Conservation (phyloP, 768 basidiomycete genomes). For the Tubosaeta sp. region DNA sequence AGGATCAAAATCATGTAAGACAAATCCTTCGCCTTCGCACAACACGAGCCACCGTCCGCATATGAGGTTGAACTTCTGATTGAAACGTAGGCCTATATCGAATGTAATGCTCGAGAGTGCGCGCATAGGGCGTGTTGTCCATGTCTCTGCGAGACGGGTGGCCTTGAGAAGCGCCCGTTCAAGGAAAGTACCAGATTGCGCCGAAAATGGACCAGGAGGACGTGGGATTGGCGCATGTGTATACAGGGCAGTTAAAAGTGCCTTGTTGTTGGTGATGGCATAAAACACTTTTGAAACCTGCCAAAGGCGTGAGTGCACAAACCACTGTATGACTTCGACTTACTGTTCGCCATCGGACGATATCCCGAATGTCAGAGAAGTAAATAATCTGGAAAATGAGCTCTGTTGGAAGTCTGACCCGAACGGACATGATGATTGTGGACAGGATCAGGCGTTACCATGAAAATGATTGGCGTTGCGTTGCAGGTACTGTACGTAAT, state of each 20-base stretch:
- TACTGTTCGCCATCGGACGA: not conserved
- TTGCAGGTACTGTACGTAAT: no score
- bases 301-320: not conserved
- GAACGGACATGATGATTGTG: no score
- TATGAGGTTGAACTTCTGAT: not conserved
- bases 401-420: not conserved
- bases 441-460: no score
- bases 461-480: no score
- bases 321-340: not conserved
- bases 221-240: no score
- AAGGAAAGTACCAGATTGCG: no score
- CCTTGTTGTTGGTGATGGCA: no score
- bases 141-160: not conserved
- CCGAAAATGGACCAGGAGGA: no score
- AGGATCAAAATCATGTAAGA: not conserved
- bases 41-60: constrained; percentile 3
- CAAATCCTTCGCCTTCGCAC: not conserved
- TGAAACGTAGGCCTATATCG: not conserved
- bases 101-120: not conserved
- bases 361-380: not conserved
- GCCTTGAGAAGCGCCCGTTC: not conserved
- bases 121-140: not conserved
- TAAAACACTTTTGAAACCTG: no score
- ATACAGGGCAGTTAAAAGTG: no score
- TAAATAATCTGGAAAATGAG: not conserved